A percentile compares a stretch with the other conserved stretches of the same genome.
Evolutionary conservation across 169 alveolate species (phyloP).

Genomic region (Plasmodium vivax): DNA sequence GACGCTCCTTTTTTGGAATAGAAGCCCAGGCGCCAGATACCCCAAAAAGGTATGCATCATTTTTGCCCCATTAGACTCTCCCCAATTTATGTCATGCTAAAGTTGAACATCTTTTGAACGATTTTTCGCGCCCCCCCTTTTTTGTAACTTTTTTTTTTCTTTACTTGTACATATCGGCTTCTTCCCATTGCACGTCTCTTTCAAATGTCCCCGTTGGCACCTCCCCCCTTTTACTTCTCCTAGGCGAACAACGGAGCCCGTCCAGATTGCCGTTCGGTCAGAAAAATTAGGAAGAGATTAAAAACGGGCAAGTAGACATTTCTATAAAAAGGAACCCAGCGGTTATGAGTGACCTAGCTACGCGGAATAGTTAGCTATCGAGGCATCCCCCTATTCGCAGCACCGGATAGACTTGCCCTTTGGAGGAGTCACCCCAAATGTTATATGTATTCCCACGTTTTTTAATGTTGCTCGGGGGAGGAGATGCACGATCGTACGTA

Average conservation of each 20-base stretch:
- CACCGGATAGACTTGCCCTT: neutral
- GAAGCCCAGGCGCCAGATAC: conserved; percentile 75
- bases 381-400: neutral
- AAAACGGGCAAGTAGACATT: conserved; percentile 64
- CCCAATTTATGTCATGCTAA: neutral
- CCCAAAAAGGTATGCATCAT: conserved; percentile 62
- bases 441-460: neutral
- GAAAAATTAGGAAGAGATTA: conserved; percentile 72
- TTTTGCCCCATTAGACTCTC: neutral
- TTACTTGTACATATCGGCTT: neutral
- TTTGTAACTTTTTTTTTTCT: neutral
- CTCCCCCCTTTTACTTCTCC: neutral
- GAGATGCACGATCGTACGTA: neutral
- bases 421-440: neutral
- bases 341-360: neutral
- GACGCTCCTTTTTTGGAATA: conserved; percentile 58
- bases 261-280: conserved; percentile 73
- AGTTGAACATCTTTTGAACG: neutral
- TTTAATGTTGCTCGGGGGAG: neutral
- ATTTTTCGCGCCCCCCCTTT: neutral
- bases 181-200: neutral
- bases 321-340: neutral
- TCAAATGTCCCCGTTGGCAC: neutral
- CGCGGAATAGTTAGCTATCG: neutral
- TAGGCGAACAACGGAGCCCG: conserved; percentile 77